These are phyloP conservation scores for Daldinia vernicosa DNA, from an alignment of 495 filamentous ascomycete species.

Conservation along the genomic window DNA sequence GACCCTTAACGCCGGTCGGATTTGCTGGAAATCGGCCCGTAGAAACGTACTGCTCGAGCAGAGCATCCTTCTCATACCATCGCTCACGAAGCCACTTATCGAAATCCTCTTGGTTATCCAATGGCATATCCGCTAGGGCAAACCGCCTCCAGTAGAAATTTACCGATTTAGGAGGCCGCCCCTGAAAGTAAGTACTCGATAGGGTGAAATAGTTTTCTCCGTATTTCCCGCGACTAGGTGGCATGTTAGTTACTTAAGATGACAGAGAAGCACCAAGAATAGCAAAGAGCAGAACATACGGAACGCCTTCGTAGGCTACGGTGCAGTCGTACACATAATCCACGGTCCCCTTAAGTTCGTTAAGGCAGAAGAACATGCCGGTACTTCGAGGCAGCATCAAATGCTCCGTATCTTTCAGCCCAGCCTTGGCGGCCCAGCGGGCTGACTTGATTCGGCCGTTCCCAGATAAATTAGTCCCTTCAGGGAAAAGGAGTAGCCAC, in stretches of 20 bases:
- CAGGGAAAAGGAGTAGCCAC: constrained; percentile 87
- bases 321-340: constrained; percentile 89
- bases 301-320: constrained; percentile 82
- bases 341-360: constrained; percentile 73
- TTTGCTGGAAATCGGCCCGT: constrained; percentile 74
- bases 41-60: constrained; percentile 74
- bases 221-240: constrained; percentile 68
- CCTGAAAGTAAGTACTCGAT: constrained; percentile 75
- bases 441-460: constrained; percentile 70
- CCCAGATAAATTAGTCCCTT: constrained; percentile 79
- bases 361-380: constrained; percentile 77
- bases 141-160: constrained; percentile 89
- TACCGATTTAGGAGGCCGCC: constrained; percentile 80
- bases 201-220: constrained; percentile 82
- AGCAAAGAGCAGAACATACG: constrained; percentile 57
- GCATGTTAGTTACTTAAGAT: constrained; percentile 24
- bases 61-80: constrained; percentile 82
- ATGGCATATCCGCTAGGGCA: constrained; percentile 69
- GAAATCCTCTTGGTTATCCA: constrained; percentile 69
- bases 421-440: constrained; percentile 74
- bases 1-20: constrained; percentile 46
- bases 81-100: constrained; percentile 76
- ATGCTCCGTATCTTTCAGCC: constrained; percentile 72
- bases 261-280: neutral
- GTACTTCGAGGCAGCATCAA: constrained; percentile 77